Evolutionary conservation across 2,329 filamentous ascomycete genomes (phyloP).

Genomic region (Pseudogymnoascus sp.): DNA sequence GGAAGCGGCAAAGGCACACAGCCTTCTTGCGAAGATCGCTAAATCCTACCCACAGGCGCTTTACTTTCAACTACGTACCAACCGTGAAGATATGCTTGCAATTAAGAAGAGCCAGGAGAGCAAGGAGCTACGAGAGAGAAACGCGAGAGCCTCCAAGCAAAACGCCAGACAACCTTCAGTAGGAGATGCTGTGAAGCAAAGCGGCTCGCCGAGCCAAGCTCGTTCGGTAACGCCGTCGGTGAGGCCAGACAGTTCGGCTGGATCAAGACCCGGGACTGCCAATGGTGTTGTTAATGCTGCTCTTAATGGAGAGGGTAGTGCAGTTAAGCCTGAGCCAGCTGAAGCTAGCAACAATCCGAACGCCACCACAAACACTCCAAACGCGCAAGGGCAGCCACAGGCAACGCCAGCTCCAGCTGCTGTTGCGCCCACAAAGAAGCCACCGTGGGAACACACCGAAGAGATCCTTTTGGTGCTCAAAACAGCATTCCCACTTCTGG

Average conservation of each 20-base stretch:
- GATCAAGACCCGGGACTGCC: constrained; percentile 36
- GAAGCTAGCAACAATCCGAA: constrained; percentile 17
- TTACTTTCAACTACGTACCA: constrained; percentile 92
- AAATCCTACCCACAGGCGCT: constrained; percentile 93
- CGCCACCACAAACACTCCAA: constrained; percentile 16
- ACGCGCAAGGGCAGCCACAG: constrained; percentile 32
- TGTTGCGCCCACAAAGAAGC: constrained; percentile 46
- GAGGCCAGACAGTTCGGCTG: constrained; percentile 22
- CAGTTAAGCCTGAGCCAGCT: constrained; percentile 26
- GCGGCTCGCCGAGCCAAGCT: constrained; percentile 25
- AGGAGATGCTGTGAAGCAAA: constrained; percentile 23
- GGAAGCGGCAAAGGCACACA: constrained; percentile 79
- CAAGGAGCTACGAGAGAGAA: constrained; percentile 49
- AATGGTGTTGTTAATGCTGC: constrained; percentile 33
- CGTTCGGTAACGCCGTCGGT: constrained; percentile 23
- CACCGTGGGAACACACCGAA: constrained; percentile 93
- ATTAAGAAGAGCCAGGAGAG: constrained; percentile 85
- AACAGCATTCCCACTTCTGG: constrained; percentile 91
- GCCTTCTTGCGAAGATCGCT: constrained; percentile 84
- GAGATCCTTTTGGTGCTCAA: constrained; percentile 94
- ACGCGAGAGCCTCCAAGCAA: constrained; percentile 34
- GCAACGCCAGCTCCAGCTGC: constrained; percentile 23
- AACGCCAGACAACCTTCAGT: constrained; percentile 17
- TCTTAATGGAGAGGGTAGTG: not conserved
- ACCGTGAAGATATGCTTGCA: constrained; percentile 82